phyloP scores from a whole-genome alignment of 2,329 filamentous ascomycete species.

The Helicocarpus griseus region DNA sequence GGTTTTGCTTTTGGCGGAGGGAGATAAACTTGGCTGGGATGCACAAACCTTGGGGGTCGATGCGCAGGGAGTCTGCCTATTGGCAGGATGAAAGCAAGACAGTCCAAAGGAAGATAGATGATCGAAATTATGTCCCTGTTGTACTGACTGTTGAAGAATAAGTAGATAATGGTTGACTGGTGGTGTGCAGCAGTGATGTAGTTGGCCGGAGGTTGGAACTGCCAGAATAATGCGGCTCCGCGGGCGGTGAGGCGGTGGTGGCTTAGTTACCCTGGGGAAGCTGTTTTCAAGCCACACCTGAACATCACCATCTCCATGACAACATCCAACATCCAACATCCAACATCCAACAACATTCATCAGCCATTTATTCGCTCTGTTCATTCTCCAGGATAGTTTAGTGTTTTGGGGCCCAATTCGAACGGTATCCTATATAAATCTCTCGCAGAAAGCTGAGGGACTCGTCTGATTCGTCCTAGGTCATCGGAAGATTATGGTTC shows the following conservation, averaged over 20 bases:
- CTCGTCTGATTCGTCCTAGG: background rate
- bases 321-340: background rate
- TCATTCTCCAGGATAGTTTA: background rate
- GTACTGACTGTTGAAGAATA: background rate
- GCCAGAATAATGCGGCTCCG: background rate
- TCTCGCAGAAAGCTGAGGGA: background rate
- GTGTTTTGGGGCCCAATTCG: background rate
- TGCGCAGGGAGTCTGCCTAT: background rate
- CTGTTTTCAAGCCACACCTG: background rate
- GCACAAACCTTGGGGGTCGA: conserved; percentile 1
- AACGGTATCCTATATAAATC: background rate
- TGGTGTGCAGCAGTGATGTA: background rate
- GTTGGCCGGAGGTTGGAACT: background rate
- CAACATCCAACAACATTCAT: background rate
- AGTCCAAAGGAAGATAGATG: background rate
- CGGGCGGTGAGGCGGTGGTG: background rate
- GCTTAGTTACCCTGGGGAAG: background rate
- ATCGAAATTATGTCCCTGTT: background rate
- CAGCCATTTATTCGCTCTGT: background rate
- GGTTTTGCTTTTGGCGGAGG: background rate
- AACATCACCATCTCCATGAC: background rate
- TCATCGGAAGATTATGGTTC: background rate
- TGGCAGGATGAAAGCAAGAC: background rate
- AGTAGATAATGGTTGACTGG: too few relatives aligned
- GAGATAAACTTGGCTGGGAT: conserved; percentile 1